These are phyloP conservation scores for Striga asiatica DNA, from an alignment of 257 asterid species.

Conservation along the genomic window DNA sequence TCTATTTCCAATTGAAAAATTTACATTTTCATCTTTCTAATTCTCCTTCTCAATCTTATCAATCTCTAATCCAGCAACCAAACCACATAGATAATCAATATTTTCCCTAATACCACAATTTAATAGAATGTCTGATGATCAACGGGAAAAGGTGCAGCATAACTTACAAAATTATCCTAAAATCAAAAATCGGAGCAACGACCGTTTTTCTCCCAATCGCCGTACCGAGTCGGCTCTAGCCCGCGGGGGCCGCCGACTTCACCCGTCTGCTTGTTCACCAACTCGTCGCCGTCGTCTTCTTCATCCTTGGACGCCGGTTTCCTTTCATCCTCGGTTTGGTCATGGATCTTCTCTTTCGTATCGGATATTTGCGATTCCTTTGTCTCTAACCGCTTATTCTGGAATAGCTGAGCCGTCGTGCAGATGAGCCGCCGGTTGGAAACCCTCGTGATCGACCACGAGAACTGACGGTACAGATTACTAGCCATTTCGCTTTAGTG, in stretches of 20 bases:
- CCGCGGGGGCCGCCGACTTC: slow-evolving; percentile 86
- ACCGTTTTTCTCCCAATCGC: slow-evolving; percentile 86
- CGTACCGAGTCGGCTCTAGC: slow-evolving; percentile 87
- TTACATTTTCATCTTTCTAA: too few relatives aligned
- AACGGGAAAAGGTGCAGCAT: not conserved
- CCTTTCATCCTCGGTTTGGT: slow-evolving; percentile 19
- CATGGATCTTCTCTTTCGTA: slow-evolving; percentile 15
- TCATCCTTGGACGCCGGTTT: slow-evolving; percentile 5
- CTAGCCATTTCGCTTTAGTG: slow-evolving; percentile 55
- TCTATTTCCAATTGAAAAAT: too few relatives aligned
- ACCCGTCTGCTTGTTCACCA: slow-evolving; percentile 42
- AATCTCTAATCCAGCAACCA: too few relatives aligned
- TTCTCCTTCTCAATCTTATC: too few relatives aligned
- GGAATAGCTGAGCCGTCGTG: slow-evolving; percentile 36
- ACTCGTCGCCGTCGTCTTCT: slow-evolving; percentile 15
- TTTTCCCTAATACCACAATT: too few relatives aligned
- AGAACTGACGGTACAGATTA: slow-evolving; percentile 31
- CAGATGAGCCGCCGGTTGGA: slow-evolving; percentile 32
- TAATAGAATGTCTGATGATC: not conserved
- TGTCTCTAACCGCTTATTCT: slow-evolving; percentile 21
- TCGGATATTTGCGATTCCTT: slow-evolving; percentile 17
- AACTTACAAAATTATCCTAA: not conserved
- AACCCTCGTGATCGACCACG: slow-evolving; percentile 22
- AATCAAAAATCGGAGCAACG: slow-evolving; percentile 76
- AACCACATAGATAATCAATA: too few relatives aligned